Percentiles rank a stretch among this genome's conserved stretches.
Evolutionary conservation across 768 basidiomycete species (phyloP).

Genomic region (Leccinum ochraceum): DNA sequence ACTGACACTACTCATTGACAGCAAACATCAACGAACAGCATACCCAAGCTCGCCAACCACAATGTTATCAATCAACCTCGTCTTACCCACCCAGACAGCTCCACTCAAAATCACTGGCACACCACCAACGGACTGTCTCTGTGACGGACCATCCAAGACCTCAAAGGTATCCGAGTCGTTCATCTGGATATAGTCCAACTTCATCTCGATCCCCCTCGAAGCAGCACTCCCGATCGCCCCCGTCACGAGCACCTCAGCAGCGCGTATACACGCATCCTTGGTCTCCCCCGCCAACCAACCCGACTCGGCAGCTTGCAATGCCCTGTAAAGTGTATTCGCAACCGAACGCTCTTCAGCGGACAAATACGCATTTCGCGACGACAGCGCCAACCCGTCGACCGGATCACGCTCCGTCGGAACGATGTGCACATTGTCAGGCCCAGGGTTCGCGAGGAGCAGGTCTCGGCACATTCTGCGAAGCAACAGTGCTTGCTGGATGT

Average conservation of each 20-base stretch:
- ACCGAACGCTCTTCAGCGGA: slow-evolving; percentile 57
- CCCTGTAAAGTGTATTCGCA: slow-evolving; percentile 66
- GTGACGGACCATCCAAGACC: slow-evolving; percentile 42
- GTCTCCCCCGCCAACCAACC: slow-evolving; percentile 55
- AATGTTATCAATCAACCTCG: slow-evolving; percentile 92
- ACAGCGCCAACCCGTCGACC: slow-evolving; percentile 73
- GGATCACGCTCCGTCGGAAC: slow-evolving; percentile 80
- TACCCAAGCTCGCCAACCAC: slow-evolving; percentile 56
- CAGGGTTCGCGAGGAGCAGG: slow-evolving; percentile 78
- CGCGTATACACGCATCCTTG: slow-evolving; percentile 49
- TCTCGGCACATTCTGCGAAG: slow-evolving; percentile 78
- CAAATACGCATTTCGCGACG: slow-evolving; percentile 89
- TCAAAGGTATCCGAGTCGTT: slow-evolving; percentile 82
- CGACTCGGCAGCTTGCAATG: slow-evolving; percentile 57
- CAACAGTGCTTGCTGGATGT: slow-evolving; percentile 93
- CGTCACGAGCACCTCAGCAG: slow-evolving; percentile 45
- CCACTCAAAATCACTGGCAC: slow-evolving; percentile 74
- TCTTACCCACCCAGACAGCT: slow-evolving; percentile 82
- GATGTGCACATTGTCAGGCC: slow-evolving; percentile 74
- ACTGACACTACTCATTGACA: slow-evolving; percentile 13
- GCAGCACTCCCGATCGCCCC: slow-evolving; percentile 31
- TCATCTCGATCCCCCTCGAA: slow-evolving; percentile 50
- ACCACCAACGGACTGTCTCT: slow-evolving; percentile 29
- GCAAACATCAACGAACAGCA: slow-evolving; percentile 1
- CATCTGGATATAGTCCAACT: slow-evolving; percentile 85